Base-by-base conservation (phyloP, 2,329 filamentous ascomycete species). In the Xylaria sp. region DNA sequence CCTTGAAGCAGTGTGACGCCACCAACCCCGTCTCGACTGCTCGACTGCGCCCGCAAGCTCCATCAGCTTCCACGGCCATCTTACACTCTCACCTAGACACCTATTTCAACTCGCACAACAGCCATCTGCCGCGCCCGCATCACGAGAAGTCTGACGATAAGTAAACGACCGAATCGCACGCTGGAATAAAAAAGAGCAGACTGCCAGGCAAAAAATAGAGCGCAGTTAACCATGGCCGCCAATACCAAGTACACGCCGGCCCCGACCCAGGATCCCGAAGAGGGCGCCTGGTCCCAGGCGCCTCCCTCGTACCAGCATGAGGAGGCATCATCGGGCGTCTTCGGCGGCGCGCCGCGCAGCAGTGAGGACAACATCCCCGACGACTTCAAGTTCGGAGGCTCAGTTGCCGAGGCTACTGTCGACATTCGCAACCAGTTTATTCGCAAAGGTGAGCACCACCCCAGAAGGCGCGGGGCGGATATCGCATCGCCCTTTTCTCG, bases 311-410 rank as follows among this genome's bases (percentile, higher is more conserved):
- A 98, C 84, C 84, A 85, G 74, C 78, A 82, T 62, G 86, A 87
- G 88, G 84, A 82, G 69, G 85, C 87, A 71, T 81, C 85, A 69
- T 86, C 89, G 69, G 85, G 86, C 76, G 85, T 92, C 50, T 88
- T 92, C 66, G 87, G 87, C 70, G 91, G 89, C 57, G 89, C 87
- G 54, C 90, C 93, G 61, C 90, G 94, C 76, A 88, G 86, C 79
- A 94, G 94, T 81, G 90, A 94, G 78, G 95, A 98, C 82, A 97
- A 98, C 78, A 80, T 98, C 54, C 95, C 95, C 1, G 95, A 98
- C 84, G 95, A 98, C 82, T 98, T 98, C 89, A 98, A 98, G 92
- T 98, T 97, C 79, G 96, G 95, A 75, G 94, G 94, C 71, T 94
- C 91, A 20, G 94, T 98, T 69, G 91, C 94, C 74, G 96, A 98